Conservation (phyloP, 75 land plant species). For the Pinus taeda region DNA sequence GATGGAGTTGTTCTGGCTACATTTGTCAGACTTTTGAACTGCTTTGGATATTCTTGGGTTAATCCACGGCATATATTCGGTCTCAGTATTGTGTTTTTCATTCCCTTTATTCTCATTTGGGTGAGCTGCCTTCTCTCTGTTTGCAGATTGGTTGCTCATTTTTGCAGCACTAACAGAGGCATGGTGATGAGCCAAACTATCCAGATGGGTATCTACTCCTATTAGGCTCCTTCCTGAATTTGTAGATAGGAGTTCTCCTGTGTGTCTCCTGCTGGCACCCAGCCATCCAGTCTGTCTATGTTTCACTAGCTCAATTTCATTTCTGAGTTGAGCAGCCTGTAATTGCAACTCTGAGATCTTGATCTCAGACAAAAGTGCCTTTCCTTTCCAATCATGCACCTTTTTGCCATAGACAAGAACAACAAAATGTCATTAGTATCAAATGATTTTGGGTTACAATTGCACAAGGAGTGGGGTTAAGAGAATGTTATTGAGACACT, state of each 20-base stretch:
- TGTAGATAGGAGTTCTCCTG: neutral
- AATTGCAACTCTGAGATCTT: slow-evolving; percentile 28
- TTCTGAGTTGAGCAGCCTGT: slow-evolving; percentile 17
- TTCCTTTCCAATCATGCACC: slow-evolving; percentile 58
- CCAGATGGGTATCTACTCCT: neutral
- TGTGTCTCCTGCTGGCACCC: neutral
- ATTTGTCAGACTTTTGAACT: neutral
- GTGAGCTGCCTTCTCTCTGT: neutral
- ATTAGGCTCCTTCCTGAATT: neutral
- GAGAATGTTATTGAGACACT: too few relatives aligned
- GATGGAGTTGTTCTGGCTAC: neutral
- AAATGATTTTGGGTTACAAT: too few relatives aligned
- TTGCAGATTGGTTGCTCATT: neutral
- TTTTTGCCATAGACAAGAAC: slow-evolving; percentile 15
- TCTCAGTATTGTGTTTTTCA: neutral
- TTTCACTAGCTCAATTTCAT: slow-evolving; percentile 11
- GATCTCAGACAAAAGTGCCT: slow-evolving; percentile 29
- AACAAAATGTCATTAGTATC: neutral
- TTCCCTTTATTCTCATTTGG: neutral
- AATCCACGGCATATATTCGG: neutral
- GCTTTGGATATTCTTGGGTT: neutral
- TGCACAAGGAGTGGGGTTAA: too few relatives aligned
- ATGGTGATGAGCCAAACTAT: neutral
- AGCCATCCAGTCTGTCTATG: slow-evolving; percentile 17
- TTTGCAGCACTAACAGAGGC: neutral